Base-by-base conservation (phyloP, 176 grass and related monocot genomes). In the Miscanthus lutarioriparius region DNA sequence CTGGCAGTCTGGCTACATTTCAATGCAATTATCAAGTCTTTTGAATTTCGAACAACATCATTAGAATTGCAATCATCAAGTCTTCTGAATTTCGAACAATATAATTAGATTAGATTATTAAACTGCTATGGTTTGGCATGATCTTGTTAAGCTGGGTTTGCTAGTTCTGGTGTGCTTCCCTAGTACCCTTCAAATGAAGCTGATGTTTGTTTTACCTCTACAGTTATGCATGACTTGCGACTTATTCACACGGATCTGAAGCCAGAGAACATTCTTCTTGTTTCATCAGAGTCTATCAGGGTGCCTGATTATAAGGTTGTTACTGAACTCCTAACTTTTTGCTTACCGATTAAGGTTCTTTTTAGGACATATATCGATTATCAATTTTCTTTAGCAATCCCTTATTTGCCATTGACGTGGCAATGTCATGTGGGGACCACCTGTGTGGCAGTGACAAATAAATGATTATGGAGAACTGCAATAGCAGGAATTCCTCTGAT, bases 171-270 rank as follows among this genome's bases (percentile, higher is more conserved):
- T 71, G 37, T 25, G 48, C 40, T 58, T 80, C n/a, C n/a, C 2
- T 62, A 13, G 58, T 26, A n/a, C 23, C n/a, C n/a, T 51, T 37
- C 33, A 33, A 64, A 25, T 26, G 39, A 82, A 79, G 35, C 33
- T 76, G 54, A 71, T 70, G 27, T 59, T 73, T 83, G 10, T 80
- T 37, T 74, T 83, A 70, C 44, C 11, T 20, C 23, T 76, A 25
- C 66, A 98, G 96, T 94, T 88, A 98, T 98, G 96, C 96, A 98
- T 86, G 96, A 98, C 49, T 87, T 98, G 75, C 87, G 82, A 49
- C 83, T 98, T 87, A 98, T 98, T 87, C 96, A 98, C 78, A 98
- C 93, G 20, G 96, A 98, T 93, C 83, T 98, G 74, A 98, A 98
- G 86, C 96, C 96, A 28, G 96, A 98, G 75, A 98, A 95, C 74